Conservation (phyloP, 768 basidiomycete species). For the Mrakia frigida region DNA sequence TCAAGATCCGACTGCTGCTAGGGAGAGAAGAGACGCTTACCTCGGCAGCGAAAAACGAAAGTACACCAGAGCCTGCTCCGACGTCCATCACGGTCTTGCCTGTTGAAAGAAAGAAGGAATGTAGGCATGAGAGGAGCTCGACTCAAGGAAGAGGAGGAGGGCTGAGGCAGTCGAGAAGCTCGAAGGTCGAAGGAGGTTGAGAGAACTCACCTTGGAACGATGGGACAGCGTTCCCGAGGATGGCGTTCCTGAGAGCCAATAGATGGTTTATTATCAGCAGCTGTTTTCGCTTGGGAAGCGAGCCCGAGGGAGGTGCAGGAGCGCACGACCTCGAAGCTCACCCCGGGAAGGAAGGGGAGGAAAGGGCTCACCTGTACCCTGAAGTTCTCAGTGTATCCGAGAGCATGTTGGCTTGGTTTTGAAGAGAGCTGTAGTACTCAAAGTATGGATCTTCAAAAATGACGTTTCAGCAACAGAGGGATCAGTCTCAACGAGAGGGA, state of each 20-base stretch:
- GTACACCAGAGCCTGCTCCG: constrained; percentile 29
- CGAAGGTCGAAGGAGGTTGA: too few relatives aligned
- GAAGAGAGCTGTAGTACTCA: constrained; percentile 24
- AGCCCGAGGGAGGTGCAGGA: neutral
- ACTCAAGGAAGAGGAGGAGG: neutral
- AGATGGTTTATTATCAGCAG: neutral
- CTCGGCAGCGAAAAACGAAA: constrained; percentile 29
- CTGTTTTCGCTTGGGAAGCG: neutral
- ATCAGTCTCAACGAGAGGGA: neutral
- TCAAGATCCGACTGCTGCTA: neutral
- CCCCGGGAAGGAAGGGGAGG: neutral
- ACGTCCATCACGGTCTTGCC: constrained; percentile 32
- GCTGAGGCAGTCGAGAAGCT: neutral
- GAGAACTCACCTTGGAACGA: neutral
- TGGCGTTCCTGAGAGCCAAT: constrained; percentile 13
- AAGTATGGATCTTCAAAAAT: constrained; percentile 2
- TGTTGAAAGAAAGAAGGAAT: neutral
- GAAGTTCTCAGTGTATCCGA: constrained; percentile 23
- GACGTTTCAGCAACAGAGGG: neutral
- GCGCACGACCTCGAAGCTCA: neutral
- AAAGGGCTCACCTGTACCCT: constrained; percentile 17
- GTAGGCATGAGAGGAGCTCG: neutral
- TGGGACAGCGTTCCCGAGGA: constrained; percentile 26
- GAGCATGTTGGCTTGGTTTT: constrained; percentile 32
- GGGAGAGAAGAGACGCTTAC: neutral